These are phyloP conservation scores for Pythium grandisporangium DNA, from an alignment of 352 stramenopile species.

Conservation along the genomic window DNA sequence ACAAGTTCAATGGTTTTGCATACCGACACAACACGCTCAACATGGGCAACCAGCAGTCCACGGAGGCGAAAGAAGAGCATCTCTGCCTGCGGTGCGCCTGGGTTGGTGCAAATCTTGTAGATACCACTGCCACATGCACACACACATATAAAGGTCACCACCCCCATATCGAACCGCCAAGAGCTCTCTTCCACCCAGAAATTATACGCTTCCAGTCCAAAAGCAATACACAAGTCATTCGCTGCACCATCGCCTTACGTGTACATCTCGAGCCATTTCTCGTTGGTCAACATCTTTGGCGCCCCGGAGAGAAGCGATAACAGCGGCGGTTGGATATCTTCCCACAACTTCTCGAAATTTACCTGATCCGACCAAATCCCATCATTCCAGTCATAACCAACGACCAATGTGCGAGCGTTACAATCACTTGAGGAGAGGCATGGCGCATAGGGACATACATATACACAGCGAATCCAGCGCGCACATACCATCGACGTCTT, in stretches of 20 bases:
- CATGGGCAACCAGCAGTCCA: slow-evolving; percentile 54
- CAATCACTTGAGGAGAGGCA: background rate
- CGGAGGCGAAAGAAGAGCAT: slow-evolving; percentile 77
- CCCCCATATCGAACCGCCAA: too few relatives aligned
- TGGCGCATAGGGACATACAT: background rate
- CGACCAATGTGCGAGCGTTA: too few relatives aligned
- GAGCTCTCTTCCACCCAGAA: too few relatives aligned
- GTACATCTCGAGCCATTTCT: slow-evolving; percentile 85
- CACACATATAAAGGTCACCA: too few relatives aligned
- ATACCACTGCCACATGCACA: slow-evolving; percentile 33
- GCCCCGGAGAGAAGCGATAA: slow-evolving; percentile 61
- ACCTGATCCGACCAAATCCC: slow-evolving; percentile 23
- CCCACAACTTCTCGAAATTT: slow-evolving; percentile 81
- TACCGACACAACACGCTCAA: slow-evolving; percentile 51
- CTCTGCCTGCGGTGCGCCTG: slow-evolving; percentile 65
- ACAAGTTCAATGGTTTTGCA: background rate
- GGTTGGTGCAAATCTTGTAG: slow-evolving; percentile 86
- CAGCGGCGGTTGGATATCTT: slow-evolving; percentile 72
- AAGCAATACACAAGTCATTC: too few relatives aligned
- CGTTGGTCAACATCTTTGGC: slow-evolving; percentile 60
- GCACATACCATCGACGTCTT: slow-evolving; percentile 58
- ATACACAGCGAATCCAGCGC: background rate
- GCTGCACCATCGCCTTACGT: too few relatives aligned
- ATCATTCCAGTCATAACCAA: background rate
- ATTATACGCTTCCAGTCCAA: too few relatives aligned